phyloP scores from a whole-genome alignment of 495 filamentous ascomycete genomes.

The Tricharina praecox region DNA sequence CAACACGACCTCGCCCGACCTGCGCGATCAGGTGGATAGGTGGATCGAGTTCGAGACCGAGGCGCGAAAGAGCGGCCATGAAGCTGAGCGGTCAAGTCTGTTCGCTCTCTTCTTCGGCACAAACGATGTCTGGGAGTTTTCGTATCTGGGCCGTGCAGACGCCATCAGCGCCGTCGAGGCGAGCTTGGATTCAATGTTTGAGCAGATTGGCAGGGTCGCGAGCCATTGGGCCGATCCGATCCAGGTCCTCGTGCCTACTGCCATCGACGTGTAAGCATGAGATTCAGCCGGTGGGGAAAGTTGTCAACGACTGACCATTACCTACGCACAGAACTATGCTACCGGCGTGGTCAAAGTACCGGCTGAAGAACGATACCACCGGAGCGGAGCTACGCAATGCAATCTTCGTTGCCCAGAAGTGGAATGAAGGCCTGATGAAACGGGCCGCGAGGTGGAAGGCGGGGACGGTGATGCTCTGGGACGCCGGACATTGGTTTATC shows the following conservation, averaged over 20 bases:
- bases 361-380: slow-evolving; percentile 15
- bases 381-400: slow-evolving; percentile 31
- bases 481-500: slow-evolving; percentile 35
- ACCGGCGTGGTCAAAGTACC: slow-evolving; percentile 29
- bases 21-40: slow-evolving; percentile 14
- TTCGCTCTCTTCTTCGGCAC: slow-evolving; percentile 35
- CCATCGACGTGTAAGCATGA: slow-evolving; percentile 31
- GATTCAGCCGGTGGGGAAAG: too few relatives aligned
- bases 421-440: slow-evolving; percentile 33
- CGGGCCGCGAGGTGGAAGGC: slow-evolving; percentile 30
- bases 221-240: slow-evolving; percentile 30
- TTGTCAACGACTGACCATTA: too few relatives aligned
- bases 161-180: slow-evolving; percentile 30
- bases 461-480: slow-evolving; percentile 35
- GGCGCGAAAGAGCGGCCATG: slow-evolving; percentile 8
- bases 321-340: slow-evolving; percentile 31
- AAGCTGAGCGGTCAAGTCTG: slow-evolving; percentile 14
- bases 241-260: slow-evolving; percentile 35
- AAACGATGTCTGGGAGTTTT: slow-evolving; percentile 37
- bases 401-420: slow-evolving; percentile 30
- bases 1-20: slow-evolving; percentile 19
- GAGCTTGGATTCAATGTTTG: slow-evolving; percentile 33
- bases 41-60: slow-evolving; percentile 16
- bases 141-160: slow-evolving; percentile 26
- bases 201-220: slow-evolving; percentile 30